A percentile compares a stretch with the other conserved stretches of the same genome.
These are phyloP conservation scores for Aspergillus pseudoglaucus DNA, from an alignment of 2,329 filamentous ascomycete species.

Conservation along the genomic window DNA sequence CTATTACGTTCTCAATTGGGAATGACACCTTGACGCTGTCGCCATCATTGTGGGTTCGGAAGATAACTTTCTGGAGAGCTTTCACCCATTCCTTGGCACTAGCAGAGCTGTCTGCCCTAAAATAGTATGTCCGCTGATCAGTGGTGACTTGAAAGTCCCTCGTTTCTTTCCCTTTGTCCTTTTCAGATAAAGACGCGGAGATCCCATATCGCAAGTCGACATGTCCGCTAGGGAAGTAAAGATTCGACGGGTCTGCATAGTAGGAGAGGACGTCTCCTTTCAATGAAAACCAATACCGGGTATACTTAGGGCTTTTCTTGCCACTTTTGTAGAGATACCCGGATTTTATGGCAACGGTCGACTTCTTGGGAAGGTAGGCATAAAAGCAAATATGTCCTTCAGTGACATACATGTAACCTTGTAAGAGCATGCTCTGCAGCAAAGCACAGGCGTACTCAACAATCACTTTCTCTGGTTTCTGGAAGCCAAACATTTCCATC, in stretches of 20 bases:
- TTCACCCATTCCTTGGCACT: constrained; percentile 98
- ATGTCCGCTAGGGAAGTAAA: constrained; percentile 87
- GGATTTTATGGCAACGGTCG: constrained; percentile 71
- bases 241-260: constrained; percentile 72
- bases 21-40: constrained; percentile 95
- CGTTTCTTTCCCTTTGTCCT: constrained; percentile 64
- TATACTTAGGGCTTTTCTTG: constrained; percentile 78
- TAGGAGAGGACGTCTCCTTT: constrained; percentile 91
- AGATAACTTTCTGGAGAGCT: constrained; percentile 87
- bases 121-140: constrained; percentile 74
- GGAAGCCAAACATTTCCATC: constrained; percentile 80
- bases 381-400: constrained; percentile 93
- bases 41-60: constrained; percentile 89
- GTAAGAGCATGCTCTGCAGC: constrained; percentile 80
- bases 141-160: constrained; percentile 75
- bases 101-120: constrained; percentile 77
- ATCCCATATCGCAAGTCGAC: constrained; percentile 90
- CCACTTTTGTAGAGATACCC: constrained; percentile 85
- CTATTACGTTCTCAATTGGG: constrained; percentile 80
- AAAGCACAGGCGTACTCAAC: constrained; percentile 92
- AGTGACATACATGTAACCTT: constrained; percentile 95
- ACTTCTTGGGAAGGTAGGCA: constrained; percentile 91
- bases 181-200: constrained; percentile 71
- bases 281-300: constrained; percentile 85
- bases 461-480: constrained; percentile 74